These are phyloP conservation scores for Pichia sp. DNA, from an alignment of 1,139 yeast genomes.

Conservation along the genomic window DNA sequence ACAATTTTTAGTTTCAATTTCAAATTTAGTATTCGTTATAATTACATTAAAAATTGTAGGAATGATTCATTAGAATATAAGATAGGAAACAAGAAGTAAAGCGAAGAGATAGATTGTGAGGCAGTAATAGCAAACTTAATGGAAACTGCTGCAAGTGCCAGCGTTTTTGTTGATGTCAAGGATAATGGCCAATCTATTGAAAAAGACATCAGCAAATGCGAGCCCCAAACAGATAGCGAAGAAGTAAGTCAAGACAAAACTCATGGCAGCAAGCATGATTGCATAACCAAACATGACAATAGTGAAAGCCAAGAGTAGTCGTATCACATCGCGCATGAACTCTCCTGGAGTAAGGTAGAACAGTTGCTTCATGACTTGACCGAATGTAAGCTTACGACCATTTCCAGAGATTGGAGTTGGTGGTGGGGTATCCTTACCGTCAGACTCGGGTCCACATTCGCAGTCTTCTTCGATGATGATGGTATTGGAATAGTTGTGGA, in stretches of 20 bases:
- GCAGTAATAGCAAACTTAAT: no score
- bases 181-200: conserved; percentile 46
- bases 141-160: conserved; percentile 22
- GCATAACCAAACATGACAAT: conserved; percentile 63
- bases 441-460: conserved; percentile 14
- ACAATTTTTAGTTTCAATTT: no score
- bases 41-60: no score
- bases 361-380: conserved; percentile 30
- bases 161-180: conserved; percentile 28
- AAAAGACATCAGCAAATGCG: conserved; percentile 60
- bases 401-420: background rate
- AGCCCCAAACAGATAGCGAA: conserved; percentile 67
- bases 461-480: conserved; percentile 25
- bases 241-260: conserved; percentile 56
- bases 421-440: conserved; percentile 14
- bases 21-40: no score
- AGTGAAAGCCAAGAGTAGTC: conserved; percentile 48
- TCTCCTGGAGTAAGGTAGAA: conserved; percentile 35
- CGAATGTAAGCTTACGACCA: conserved; percentile 5
- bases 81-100: no score
- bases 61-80: no score
- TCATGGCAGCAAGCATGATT: conserved; percentile 74
- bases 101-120: no score
- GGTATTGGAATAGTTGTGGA: conserved; percentile 31
- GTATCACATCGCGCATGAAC: conserved; percentile 42